These are phyloP conservation scores for Diaporthe eres DNA, from an alignment of 2,329 filamentous ascomycete genomes.

Conservation along the genomic window DNA sequence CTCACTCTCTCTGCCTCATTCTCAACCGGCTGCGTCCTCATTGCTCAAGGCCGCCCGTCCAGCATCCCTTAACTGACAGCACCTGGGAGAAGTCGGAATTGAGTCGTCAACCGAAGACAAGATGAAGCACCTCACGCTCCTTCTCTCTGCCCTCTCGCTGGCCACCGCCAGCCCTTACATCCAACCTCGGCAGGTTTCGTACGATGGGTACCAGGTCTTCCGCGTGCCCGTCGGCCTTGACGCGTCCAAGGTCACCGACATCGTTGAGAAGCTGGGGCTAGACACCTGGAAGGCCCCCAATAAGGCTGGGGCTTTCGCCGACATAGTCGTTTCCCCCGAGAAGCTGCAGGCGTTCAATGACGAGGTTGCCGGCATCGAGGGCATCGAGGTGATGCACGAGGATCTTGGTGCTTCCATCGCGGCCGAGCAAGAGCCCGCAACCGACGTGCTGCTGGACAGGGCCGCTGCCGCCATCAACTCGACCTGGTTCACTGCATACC, in stretches of 20 bases:
- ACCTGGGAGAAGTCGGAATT: not conserved
- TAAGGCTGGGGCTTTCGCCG: constrained; percentile 53
- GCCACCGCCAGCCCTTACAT: constrained; percentile 16
- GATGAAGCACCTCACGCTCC: constrained; percentile 9
- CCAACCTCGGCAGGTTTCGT: constrained; percentile 49
- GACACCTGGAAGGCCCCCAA: constrained; percentile 56
- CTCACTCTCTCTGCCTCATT: not conserved
- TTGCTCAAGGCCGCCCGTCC: not conserved
- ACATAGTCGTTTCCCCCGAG: constrained; percentile 57
- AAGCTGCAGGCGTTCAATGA: constrained; percentile 52
- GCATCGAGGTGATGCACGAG: constrained; percentile 53
- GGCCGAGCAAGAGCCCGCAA: constrained; percentile 46
- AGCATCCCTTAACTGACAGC: not conserved
- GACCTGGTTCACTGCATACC: constrained; percentile 68
- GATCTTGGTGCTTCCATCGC: constrained; percentile 57
- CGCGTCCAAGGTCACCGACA: constrained; percentile 50
- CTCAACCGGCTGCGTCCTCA: not conserved
- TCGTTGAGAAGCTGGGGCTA: constrained; percentile 53
- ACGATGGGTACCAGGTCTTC: constrained; percentile 61
- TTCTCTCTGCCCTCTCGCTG: not conserved
- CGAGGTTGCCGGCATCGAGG: constrained; percentile 50
- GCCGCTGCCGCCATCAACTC: constrained; percentile 42
- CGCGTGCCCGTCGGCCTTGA: constrained; percentile 56
- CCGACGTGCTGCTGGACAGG: constrained; percentile 46
- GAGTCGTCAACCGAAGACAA: not conserved